Conservation (phyloP, 1,139 yeast species). For the Blastobotrys illinoisensis region DNA sequence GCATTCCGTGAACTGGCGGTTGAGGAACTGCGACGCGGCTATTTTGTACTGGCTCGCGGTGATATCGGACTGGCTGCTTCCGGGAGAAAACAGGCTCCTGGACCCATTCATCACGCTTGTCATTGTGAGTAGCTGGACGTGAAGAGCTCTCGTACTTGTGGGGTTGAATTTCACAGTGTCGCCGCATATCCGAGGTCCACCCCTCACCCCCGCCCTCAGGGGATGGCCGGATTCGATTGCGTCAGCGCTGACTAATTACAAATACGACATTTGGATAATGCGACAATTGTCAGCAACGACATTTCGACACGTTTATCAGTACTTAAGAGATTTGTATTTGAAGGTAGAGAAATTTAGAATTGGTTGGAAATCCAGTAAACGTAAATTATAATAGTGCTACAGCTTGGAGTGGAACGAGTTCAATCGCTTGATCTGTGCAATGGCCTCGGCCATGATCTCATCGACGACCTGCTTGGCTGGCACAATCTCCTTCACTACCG, state of each 20-base stretch:
- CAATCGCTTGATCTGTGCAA: conserved; percentile 8
- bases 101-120: background rate
- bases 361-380: too few species aligned
- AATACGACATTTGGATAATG: background rate
- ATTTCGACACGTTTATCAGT: too few species aligned
- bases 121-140: background rate
- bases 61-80: background rate
- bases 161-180: background rate
- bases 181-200: background rate
- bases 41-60: conserved; percentile 14
- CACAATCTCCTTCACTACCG: conserved; percentile 21
- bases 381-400: background rate
- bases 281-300: too few species aligned
- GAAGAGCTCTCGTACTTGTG: background rate
- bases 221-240: background rate
- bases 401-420: conserved; percentile 9
- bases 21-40: conserved; percentile 24
- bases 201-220: background rate
- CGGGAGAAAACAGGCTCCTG: background rate
- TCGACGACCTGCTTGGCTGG: conserved; percentile 27
- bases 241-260: background rate
- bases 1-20: conserved; percentile 21
- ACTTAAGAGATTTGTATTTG: too few species aligned
- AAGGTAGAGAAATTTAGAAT: too few species aligned
- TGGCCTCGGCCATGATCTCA: conserved; percentile 25